A percentile compares a stretch with the other conserved stretches of the same genome.
These are phyloP conservation scores for Volvariella surrecta DNA, from an alignment of 1,284 basidiomycete species.

Conservation along the genomic window DNA sequence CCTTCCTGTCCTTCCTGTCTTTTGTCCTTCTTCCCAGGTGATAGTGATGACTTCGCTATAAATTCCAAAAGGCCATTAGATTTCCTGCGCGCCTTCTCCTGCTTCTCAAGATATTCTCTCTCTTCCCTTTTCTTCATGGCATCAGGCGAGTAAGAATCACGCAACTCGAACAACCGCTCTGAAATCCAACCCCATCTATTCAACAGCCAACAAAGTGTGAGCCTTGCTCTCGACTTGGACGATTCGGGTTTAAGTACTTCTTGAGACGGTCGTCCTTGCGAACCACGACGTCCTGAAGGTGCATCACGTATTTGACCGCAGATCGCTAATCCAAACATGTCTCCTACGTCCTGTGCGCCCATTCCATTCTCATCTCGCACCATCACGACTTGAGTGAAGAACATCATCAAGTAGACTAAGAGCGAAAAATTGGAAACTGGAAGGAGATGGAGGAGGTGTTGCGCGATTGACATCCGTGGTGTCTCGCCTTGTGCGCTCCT, in stretches of 20 bases:
- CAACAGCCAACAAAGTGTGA: constrained; percentile 26
- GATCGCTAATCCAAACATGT: constrained; percentile 24
- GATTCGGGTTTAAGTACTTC: background rate
- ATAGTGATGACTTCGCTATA: no score
- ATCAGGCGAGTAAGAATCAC: constrained; percentile 7
- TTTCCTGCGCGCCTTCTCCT: background rate
- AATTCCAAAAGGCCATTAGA: background rate
- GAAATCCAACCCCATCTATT: constrained; percentile 24
- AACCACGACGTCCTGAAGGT: background rate
- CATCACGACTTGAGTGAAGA: constrained; percentile 37
- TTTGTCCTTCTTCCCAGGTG: no score
- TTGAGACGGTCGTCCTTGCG: background rate
- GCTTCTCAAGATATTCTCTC: background rate
- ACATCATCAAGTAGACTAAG: constrained; percentile 53
- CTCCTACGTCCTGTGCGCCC: constrained; percentile 21
- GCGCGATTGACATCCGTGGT: constrained; percentile 34
- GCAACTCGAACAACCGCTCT: constrained; percentile 20
- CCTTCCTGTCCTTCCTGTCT: no score
- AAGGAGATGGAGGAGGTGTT: constrained; percentile 51
- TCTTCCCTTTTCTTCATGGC: background rate
- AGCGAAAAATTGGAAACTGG: constrained; percentile 48
- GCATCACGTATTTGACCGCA: constrained; percentile 18
- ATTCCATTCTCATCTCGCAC: constrained; percentile 22
- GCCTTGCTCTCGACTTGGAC: constrained; percentile 13
- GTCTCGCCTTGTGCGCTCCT: constrained; percentile 18